Conservation (phyloP, 495 filamentous ascomycete genomes). For the Neurospora hispaniola region DNA sequence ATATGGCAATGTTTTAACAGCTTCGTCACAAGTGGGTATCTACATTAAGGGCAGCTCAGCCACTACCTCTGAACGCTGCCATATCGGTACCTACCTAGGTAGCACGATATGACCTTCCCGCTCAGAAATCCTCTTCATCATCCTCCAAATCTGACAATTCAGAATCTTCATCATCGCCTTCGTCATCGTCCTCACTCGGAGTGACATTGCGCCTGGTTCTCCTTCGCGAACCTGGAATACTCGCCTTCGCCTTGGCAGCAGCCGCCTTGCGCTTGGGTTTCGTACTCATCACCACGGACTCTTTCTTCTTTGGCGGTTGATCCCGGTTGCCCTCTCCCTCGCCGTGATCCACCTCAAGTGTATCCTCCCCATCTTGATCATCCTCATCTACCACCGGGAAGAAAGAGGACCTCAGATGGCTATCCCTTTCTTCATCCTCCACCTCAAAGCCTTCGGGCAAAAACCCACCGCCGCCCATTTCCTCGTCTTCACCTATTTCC, state of each 20-base stretch:
- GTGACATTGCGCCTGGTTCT: slow-evolving; percentile 11
- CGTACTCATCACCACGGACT: slow-evolving; percentile 14
- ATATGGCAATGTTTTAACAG: too few relatives aligned
- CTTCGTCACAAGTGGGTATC: too few relatives aligned
- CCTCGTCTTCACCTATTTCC: slow-evolving; percentile 17
- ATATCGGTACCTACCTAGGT: too few relatives aligned
- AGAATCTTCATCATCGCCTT: neutral
- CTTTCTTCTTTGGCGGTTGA: neutral
- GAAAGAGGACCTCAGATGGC: slow-evolving; percentile 28
- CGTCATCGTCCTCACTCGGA: slow-evolving; percentile 15
- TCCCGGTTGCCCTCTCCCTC: slow-evolving; percentile 1
- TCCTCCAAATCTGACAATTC: neutral
- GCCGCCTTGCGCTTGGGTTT: slow-evolving; percentile 11
- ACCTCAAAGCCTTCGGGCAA: slow-evolving; percentile 40
- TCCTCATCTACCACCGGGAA: slow-evolving; percentile 28
- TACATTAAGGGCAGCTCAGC: too few relatives aligned
- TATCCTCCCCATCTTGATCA: slow-evolving; percentile 24
- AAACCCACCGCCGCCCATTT: slow-evolving; percentile 47
- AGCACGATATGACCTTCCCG: too few relatives aligned
- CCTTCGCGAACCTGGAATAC: slow-evolving; percentile 2
- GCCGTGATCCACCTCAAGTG: slow-evolving; percentile 23
- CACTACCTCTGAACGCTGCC: too few relatives aligned
- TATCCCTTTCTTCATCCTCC: slow-evolving; percentile 19
- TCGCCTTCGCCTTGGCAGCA: slow-evolving; percentile 4
- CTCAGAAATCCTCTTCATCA: neutral